phyloP scores from a whole-genome alignment of 805 yeast genomes.

The Metschnikowia picachoensis region DNA sequence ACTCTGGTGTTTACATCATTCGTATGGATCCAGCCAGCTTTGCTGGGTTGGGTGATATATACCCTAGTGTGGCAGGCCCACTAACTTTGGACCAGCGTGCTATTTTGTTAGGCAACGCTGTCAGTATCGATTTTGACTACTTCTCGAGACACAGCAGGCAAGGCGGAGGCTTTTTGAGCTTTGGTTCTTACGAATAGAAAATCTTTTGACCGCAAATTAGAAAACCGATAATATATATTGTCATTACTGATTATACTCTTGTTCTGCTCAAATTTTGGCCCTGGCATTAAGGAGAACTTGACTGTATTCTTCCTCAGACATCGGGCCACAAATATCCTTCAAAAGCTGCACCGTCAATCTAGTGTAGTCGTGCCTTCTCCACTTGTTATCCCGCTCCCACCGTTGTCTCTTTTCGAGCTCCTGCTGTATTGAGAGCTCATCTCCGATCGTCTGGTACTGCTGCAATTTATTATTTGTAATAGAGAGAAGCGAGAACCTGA shows the following conservation, averaged over 20 bases:
- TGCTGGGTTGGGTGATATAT: conserved; percentile 50
- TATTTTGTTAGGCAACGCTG: conserved; percentile 78
- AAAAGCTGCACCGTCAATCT: conserved; percentile 47
- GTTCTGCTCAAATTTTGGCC: conserved; percentile 10
- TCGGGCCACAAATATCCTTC: conserved; percentile 35
- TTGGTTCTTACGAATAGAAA: conserved; percentile 25
- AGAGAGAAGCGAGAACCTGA: conserved; percentile 54
- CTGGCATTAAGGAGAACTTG: conserved; percentile 25
- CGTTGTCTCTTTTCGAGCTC: conserved; percentile 47
- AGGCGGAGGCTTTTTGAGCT: conserved; percentile 41
- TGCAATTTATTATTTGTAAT: conserved; percentile 49
- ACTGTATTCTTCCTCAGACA: conserved; percentile 40
- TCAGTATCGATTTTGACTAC: conserved; percentile 92
- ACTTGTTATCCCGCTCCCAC: conserved; percentile 53
- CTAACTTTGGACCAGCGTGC: conserved; percentile 82
- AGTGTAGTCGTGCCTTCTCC: conserved; percentile 52
- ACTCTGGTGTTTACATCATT: conserved; percentile 87
- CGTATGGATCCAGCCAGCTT: conserved; percentile 76
- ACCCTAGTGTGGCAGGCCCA: conserved; percentile 48
- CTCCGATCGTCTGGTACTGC: conserved; percentile 35
- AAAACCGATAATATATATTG: too few species aligned
- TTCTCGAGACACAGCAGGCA: conserved; percentile 84
- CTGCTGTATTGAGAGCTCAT: conserved; percentile 29
- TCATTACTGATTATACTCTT: neutral
- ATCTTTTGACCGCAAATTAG: neutral